phyloP scores from a whole-genome alignment of 352 stramenopile species.

The Globisporangium irregulare region DNA sequence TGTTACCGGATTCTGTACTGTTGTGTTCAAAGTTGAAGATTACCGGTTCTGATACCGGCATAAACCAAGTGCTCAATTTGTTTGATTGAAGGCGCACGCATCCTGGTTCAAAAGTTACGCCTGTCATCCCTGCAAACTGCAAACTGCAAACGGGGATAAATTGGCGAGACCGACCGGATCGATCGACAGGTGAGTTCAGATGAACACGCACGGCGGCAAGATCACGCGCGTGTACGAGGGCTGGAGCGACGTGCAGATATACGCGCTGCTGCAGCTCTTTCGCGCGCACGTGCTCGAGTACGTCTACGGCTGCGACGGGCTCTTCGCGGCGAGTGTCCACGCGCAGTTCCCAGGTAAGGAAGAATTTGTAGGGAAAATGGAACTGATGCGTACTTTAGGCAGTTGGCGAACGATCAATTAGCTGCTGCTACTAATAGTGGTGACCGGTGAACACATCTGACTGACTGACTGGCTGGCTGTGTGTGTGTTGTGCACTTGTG shows the following conservation, averaged over 20 bases:
- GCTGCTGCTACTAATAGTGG: neutral
- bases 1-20: too few species aligned
- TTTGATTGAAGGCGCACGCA: neutral
- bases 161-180: neutral
- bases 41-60: neutral
- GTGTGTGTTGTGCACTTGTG: neutral
- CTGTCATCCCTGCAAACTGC: neutral
- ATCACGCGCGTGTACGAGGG: conserved; percentile 27
- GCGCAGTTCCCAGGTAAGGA: conserved; percentile 36
- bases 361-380: neutral
- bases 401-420: conserved; percentile 6
- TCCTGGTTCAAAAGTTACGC: neutral
- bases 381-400: neutral
- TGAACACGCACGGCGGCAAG: conserved; percentile 20
- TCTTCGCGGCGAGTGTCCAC: conserved; percentile 42
- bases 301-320: conserved; percentile 48
- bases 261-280: conserved; percentile 47
- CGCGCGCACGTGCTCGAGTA: conserved; percentile 53
- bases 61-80: neutral
- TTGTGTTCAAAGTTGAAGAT: neutral
- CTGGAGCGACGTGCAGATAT: conserved; percentile 55
- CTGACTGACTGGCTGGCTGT: neutral
- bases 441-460: neutral
- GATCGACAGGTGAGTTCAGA: neutral
- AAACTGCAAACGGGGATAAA: neutral